Base-by-base conservation (phyloP, 495 filamentous ascomycete species). In the Tuber magnatum region DNA sequence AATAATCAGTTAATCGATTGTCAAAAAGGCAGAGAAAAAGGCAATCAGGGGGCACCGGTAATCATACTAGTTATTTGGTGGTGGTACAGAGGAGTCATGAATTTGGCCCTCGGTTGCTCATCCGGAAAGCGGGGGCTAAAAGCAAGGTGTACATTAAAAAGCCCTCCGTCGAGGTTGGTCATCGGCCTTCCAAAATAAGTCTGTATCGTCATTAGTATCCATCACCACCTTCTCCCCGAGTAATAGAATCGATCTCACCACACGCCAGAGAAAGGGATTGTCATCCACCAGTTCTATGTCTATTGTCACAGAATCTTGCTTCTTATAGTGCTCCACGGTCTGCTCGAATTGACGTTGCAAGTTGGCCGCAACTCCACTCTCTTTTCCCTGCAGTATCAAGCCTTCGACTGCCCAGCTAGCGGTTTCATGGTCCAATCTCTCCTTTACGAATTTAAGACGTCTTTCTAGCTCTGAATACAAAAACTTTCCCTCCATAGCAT, bases 121-220 rank as follows among this genome's bases (percentile, higher is more conserved):
- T 91, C 89, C 0, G 95, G 95, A 80, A 97, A 97, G 18, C 90
- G 87, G n/a, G 94, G 90, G 79, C 94, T 97, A 83, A 98, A 90
- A 79, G 86, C 87, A 42, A 98, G 86, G 78, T 87, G 90, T 80
- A 97, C 90, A 73, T 87, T 88, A 85, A 97, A 94, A 72, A 98
- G 87, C 9, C 95, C 95, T 9, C 95, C 95, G 75, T 98, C 96
- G 7, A 97, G 87, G 77, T 94, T 92, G 0, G 94, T 97, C 92
- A 95, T 96, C 2, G 94, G 92, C 71, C 91, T 89, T 48, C 95
- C 95, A 81, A 97, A 95, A 83, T 97, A 94, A 0, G 92, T 94
- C 69, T 92, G 76, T 48, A 82, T 65, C 28, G 16, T 12, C 56
- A 12, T 65, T 35, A 65, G 56, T 20, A 46, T 72, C 18, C 14